Conservation (phyloP, 768 basidiomycete genomes). For the Naematelia aurantialba region DNA sequence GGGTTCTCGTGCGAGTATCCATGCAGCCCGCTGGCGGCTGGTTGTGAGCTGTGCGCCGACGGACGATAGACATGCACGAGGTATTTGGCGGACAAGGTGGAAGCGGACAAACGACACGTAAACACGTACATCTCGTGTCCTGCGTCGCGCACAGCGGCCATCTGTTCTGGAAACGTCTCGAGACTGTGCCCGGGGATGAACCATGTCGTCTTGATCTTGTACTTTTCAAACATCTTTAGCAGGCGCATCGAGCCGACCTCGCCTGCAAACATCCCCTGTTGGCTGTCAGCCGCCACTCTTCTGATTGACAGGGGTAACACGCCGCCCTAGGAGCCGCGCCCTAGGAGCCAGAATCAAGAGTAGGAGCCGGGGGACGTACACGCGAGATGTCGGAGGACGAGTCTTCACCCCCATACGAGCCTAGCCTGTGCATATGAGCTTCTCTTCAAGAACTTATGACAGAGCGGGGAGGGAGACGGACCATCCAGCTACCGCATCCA, state of each 20-base stretch:
- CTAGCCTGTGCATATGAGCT: conserved; percentile 55
- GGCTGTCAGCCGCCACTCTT: conserved; percentile 13
- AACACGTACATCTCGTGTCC: conserved; percentile 66
- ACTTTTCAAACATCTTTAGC: conserved; percentile 68
- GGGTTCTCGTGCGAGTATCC: conserved; percentile 76
- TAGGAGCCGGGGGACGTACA: conserved; percentile 28
- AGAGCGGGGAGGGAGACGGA: conserved; percentile 35
- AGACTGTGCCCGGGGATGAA: conserved; percentile 76
- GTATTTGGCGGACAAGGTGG: background rate
- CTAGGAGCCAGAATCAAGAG: no score
- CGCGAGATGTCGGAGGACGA: conserved; percentile 66
- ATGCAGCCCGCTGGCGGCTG: conserved; percentile 55
- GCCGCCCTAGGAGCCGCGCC: no score
- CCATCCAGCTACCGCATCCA: conserved; percentile 76
- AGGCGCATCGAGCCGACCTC: conserved; percentile 68
- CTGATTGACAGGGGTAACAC: no score
- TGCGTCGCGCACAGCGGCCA: conserved; percentile 66
- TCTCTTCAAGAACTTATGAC: no score
- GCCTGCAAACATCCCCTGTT: conserved; percentile 65
- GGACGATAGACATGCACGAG: no score
- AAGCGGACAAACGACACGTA: no score
- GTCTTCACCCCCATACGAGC: conserved; percentile 72
- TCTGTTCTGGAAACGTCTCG: conserved; percentile 69
- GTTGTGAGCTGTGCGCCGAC: conserved; percentile 4
- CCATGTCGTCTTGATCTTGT: conserved; percentile 67